Base-by-base conservation (phyloP, 2,329 filamentous ascomycete genomes). In the Leptodontidium sp. region DNA sequence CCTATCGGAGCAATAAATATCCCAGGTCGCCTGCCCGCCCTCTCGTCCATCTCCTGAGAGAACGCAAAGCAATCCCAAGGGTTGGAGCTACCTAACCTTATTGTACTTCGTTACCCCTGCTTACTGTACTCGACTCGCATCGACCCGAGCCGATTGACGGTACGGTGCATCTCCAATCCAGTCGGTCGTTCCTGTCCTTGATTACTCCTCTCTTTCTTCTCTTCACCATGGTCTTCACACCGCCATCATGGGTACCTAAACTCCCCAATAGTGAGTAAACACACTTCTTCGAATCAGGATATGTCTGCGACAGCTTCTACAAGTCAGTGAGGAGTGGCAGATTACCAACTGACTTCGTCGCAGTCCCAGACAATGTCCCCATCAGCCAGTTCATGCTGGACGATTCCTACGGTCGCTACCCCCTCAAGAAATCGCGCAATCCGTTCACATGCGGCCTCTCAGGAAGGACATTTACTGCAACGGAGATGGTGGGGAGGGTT, bases 401-500 rank as follows among this genome's bases (percentile, higher is more conserved):
- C 74, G 92, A 95, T 74, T 81, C 85, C 57, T 87, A 93, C 76
- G 92, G 92, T 45, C 88, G 93, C 58, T 80, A 83, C 63, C 85
- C 92, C 11, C 80, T 92, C 11, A 84, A 85, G 40, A 83, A 87
- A 70, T 90, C 93, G 24, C 83, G 83, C 57, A 86, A 90, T 65
- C 91, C 93, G 0, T 97, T 91, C 80, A 93, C 90, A 43, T 95
- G 92, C 76, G 93, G 92, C 21, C 73, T 95, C 40, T 89, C 89
- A 0, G 92, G 92, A 61, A 89, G 86, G 77, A 86, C 88, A 3
- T 92, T 90, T 78, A 87, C 87, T 8, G 83, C 86, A 7, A 73
- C 83, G 38, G 87, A 95, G 73, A 85, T 93, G 55, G 86, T 85
- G 62, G 84, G 89, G 67, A 86, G 91, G 26, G 86, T 91, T 11